These are phyloP conservation scores for Phytophthora colocasiae DNA, from an alignment of 352 stramenopile genomes.

Conservation along the genomic window DNA sequence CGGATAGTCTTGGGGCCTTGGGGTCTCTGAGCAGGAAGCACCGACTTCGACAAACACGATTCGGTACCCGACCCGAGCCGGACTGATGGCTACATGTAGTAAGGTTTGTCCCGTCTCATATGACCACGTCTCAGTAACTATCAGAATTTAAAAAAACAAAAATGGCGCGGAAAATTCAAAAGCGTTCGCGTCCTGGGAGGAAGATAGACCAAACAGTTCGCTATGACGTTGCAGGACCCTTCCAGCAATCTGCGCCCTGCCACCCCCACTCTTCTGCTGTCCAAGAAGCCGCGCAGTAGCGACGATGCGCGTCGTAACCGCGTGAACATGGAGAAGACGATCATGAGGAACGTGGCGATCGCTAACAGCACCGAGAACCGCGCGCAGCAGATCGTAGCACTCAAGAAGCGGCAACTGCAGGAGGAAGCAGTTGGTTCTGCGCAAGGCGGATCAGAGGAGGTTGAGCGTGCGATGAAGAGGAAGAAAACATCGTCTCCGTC, in stretches of 20 bases:
- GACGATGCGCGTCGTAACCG: constrained; percentile 68
- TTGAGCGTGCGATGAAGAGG: constrained; percentile 31
- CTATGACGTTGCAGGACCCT: constrained; percentile 30
- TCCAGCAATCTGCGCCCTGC: constrained; percentile 4
- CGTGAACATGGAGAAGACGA: constrained; percentile 89
- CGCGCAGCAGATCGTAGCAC: constrained; percentile 70
- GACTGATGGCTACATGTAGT: no score
- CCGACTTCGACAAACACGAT: no score
- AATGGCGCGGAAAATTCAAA: constrained; percentile 29
- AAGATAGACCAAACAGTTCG: not conserved
- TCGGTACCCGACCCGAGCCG: no score
- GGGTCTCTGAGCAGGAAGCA: no score
- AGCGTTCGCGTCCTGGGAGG: not conserved
- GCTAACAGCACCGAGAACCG: constrained; percentile 75
- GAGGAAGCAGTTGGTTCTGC: constrained; percentile 19
- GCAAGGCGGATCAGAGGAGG: constrained; percentile 8
- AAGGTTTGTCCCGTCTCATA: no score
- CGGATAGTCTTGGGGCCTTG: no score
- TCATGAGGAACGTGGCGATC: constrained; percentile 80
- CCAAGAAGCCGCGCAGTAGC: constrained; percentile 35
- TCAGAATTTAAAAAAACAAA: constrained; percentile 1
- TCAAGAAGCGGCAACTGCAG: constrained; percentile 65
- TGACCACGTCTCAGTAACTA: no score
- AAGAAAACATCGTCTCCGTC: constrained; percentile 28
- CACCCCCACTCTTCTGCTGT: constrained; percentile 3